These are phyloP conservation scores for Silene uniflora DNA, from an alignment of 148 eudicot genomes.

Conservation along the genomic window DNA sequence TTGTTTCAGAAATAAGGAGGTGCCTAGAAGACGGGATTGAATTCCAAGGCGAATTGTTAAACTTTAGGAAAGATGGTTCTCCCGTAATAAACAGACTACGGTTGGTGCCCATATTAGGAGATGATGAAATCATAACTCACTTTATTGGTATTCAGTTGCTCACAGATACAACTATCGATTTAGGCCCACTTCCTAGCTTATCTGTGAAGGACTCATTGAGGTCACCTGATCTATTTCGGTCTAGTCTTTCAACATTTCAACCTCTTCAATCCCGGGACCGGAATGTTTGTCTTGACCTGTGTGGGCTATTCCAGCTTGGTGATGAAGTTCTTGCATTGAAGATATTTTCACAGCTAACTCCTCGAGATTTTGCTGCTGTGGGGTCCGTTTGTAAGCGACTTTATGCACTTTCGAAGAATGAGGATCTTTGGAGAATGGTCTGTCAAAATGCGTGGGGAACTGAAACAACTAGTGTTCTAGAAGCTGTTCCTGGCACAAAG, in stretches of 20 bases:
- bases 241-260: constrained; percentile 44
- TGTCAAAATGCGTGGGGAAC: constrained; percentile 98
- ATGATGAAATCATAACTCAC: constrained; percentile 78
- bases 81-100: constrained; percentile 85
- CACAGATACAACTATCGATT: constrained; percentile 64
- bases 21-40: constrained; percentile 82
- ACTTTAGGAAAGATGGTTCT: constrained; percentile 87
- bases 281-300: constrained; percentile 44
- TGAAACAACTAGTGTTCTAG: constrained; percentile 79
- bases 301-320: constrained; percentile 71
- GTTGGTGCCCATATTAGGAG: constrained; percentile 79
- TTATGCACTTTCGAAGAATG: constrained; percentile 69
- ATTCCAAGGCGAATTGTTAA: constrained; percentile 84
- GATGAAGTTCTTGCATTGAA: constrained; percentile 78
- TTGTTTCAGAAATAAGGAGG: constrained; percentile 82
- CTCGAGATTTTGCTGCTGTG: constrained; percentile 89
- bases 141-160: constrained; percentile 81
- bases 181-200: constrained; percentile 72
- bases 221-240: constrained; percentile 46
- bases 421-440: constrained; percentile 88
- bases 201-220: constrained; percentile 43
- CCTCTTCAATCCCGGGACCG: constrained; percentile 38
- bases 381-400: constrained; percentile 68
- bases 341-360: constrained; percentile 72
- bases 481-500: constrained; percentile 83